Evolutionary conservation across 805 yeast species (phyloP).

Genomic region (Nakazawaea pomicola): DNA sequence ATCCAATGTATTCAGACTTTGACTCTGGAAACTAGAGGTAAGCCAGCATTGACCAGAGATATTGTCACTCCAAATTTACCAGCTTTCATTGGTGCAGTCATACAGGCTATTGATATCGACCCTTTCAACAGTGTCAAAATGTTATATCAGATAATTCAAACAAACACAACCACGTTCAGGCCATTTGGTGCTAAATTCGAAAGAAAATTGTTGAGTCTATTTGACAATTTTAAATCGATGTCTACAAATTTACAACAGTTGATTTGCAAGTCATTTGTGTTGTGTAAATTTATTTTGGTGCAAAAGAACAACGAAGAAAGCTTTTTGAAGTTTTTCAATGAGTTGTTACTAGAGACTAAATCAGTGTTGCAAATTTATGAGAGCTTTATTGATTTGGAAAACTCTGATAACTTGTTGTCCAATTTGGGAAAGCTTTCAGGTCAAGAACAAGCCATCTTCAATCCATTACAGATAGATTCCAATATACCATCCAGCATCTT

Average conservation of each 20-base stretch:
- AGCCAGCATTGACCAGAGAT: constrained; percentile 81
- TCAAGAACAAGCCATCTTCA: constrained; percentile 30
- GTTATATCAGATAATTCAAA: constrained; percentile 37
- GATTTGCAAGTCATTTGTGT: constrained; percentile 47
- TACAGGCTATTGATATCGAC: constrained; percentile 39
- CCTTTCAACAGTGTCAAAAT: constrained; percentile 34
- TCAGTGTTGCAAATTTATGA: constrained; percentile 53
- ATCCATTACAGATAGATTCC: constrained; percentile 53
- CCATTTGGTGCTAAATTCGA: constrained; percentile 69
- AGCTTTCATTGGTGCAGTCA: constrained; percentile 46
- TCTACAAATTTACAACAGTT: constrained; percentile 33
- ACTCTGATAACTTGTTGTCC: constrained; percentile 44
- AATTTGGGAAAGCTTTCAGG: constrained; percentile 28
- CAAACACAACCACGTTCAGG: constrained; percentile 75
- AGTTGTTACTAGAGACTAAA: constrained; percentile 47
- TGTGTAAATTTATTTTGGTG: constrained; percentile 49
- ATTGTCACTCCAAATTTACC: constrained; percentile 75
- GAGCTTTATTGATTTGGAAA: constrained; percentile 51
- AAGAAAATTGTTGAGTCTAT: constrained; percentile 33
- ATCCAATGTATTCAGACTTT: constrained; percentile 37
- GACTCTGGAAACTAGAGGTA: constrained; percentile 57
- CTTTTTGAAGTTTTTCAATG: constrained; percentile 42
- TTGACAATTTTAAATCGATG: constrained; percentile 30
- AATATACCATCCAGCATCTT: constrained; percentile 47
- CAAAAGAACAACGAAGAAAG: constrained; percentile 41